Evolutionary conservation across 768 basidiomycete genomes (phyloP), one percentile per base, ranked within the genome.

Genomic region (Lactarius sp.): DNA sequence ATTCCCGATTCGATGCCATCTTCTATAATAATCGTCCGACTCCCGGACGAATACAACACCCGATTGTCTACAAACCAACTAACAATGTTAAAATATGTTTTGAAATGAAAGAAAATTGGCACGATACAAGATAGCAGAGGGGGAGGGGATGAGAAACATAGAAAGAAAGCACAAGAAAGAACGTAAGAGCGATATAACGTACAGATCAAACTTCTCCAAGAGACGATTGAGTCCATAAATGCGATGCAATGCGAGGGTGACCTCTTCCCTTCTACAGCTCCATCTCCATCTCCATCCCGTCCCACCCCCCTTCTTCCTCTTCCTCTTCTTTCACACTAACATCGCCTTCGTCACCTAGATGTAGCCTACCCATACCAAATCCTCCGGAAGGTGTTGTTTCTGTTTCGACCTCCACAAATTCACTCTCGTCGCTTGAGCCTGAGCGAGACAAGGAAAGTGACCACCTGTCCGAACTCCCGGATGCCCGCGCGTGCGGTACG

Each of bases 241-340:
- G 41, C 55, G 16, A 31, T 22, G 18, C 9, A 3, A 8, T 18
- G 7, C 18, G 33, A 37, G 36, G 27, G 27, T 27, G 27, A 27
- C 5, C 31, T 33, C 12, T 42, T 5, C 18, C 20, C 18, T 46
- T 69, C 66, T 61, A 73, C 82, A 87, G 83, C 69, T 86, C 85
- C 85, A 87, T 86, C 60, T 87, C 88, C 84, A 90, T 87, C 63
- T 80, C 80, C 75, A 77, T 74, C 55, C 80, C 75, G 57, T 78
- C 75, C 77, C 75, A 80, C 64, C 77, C 77, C 57, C 77, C 77
- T 68, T 81, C 84, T 34, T 77, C 79, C 50, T 61, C 60, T 42
- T 68, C 66, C 42, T 79, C 79, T 68, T 81, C 80, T 68, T 81
- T 81, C 37, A 76, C 69, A 75, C 77, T 61, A 75, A 77, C 56